phyloP scores from a whole-genome alignment of 1,139 yeast species.

The Magnusiomyces magnusii region DNA sequence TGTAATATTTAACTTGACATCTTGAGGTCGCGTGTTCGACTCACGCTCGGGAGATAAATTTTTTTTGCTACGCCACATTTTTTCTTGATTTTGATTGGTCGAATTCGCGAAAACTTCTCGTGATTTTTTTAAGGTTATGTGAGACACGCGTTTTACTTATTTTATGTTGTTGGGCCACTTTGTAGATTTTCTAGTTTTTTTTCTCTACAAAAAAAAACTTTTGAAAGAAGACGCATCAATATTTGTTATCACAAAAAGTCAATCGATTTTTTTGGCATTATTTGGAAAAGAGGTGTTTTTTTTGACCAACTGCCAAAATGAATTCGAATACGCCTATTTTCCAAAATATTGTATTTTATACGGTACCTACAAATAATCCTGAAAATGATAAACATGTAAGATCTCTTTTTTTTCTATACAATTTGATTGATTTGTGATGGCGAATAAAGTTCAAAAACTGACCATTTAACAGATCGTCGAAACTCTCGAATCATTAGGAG shows the following conservation, averaged over 20 bases:
- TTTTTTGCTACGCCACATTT: neutral
- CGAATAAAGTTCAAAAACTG: no score
- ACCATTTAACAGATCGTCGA: neutral
- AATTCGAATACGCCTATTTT: neutral
- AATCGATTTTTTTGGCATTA: neutral
- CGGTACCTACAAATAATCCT: neutral
- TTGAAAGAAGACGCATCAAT: no score
- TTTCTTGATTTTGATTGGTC: neutral
- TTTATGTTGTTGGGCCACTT: neutral
- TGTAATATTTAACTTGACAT: constrained; percentile 36
- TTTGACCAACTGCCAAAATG: neutral
- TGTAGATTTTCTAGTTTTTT: neutral
- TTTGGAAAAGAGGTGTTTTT: no score
- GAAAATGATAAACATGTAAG: neutral
- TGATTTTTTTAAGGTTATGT: neutral
- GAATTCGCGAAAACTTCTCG: neutral
- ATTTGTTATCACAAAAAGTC: no score
- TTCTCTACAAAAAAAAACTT: no score
- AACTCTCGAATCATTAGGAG: neutral
- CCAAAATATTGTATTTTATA: neutral
- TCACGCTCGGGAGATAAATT: constrained; percentile 68
- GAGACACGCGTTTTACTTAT: neutral
- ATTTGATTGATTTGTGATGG: neutral
- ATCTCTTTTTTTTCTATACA: neutral
- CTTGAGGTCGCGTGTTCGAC: constrained; percentile 84